Base-by-base conservation (phyloP, 805 yeast species). In the Zygotorulaspora sp. region DNA sequence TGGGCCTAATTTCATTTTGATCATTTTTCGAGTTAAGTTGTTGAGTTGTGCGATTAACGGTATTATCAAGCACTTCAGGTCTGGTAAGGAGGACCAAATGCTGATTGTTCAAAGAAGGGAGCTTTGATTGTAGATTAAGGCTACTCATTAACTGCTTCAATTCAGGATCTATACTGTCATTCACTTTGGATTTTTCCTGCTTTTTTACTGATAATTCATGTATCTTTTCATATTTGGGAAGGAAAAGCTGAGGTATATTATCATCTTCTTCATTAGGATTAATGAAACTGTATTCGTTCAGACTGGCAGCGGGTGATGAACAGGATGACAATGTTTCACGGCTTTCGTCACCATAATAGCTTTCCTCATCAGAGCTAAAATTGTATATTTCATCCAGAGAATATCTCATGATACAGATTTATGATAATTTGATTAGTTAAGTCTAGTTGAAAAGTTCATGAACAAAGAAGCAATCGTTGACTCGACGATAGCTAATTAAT, bases 91-190 rank as follows among this genome's bases (percentile, higher is more conserved):
- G 17, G 16, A 12, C 17, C 10, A 14, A 12, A 5, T 17, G 30
- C 4, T 14, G 14, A 11, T 26, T 30, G 2, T 35, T 31, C 5
- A 18, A 16, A 9, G 32, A 30, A 8, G 51, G 49, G 8, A 45
- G 38, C 30, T 52, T 55, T 4, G 53, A 34, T 14, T 32, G 33
- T 10, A 53, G 30, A 32, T 52, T 38, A 27, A 54, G 35, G 16
- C 40, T 33, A 4, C 21, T 27, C 13, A 52, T 26, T 32, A 47
- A 15, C 4, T 33, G 30, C 19, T 41, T 38, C 31, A 51, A 18
- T 28, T 44, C 49, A 8, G 48, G 37, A 30, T 52, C 52, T 22
- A 49, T 24, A 14, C 17, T 28, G 15, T 36, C 36, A 13, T 21
- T 19, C n/a, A 23, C 30, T 5, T 6, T 26, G 17, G 22, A 13